Conservation (phyloP, 1,139 yeast genomes). For the Blastobotrys capitulatus region DNA sequence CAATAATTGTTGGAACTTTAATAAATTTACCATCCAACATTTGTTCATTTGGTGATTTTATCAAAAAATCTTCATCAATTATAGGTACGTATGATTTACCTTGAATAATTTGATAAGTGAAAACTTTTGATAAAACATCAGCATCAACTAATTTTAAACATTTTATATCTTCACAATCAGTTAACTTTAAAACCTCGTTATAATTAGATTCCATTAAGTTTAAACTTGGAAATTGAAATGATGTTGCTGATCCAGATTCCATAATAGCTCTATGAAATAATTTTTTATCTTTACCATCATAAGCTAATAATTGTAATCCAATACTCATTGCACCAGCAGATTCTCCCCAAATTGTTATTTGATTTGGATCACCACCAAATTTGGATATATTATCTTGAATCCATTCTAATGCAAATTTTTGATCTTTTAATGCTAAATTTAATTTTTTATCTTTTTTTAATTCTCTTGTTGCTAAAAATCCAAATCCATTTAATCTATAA, state of each 20-base stretch:
- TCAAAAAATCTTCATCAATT: constrained; percentile 18
- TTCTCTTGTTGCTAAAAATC: constrained; percentile 29
- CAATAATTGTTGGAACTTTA: constrained; percentile 21
- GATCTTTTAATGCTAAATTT: constrained; percentile 35
- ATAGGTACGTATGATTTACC: neutral
- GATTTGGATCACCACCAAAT: constrained; percentile 38
- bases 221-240: too few species aligned
- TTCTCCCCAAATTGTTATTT: constrained; percentile 36
- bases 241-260: constrained; percentile 10
- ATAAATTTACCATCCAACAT: constrained; percentile 16
- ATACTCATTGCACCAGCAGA: constrained; percentile 37
- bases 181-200: neutral
- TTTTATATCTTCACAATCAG: neutral
- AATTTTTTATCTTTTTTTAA: constrained; percentile 23
- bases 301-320: constrained; percentile 27
- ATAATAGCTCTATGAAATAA: constrained; percentile 7
- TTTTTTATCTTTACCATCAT: constrained; percentile 19
- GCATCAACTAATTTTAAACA: constrained; percentile 1
- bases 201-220: neutral
- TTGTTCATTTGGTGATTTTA: constrained; percentile 12
- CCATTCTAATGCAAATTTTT: constrained; percentile 37
- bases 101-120: neutral
- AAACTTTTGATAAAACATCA: neutral
- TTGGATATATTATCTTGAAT: constrained; percentile 31
- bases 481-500: constrained; percentile 34